Percentiles rank a stretch among this genome's conserved stretches.
Evolutionary conservation across 2,329 filamentous ascomycete genomes (phyloP).

Genomic region (Neonectria sp.): DNA sequence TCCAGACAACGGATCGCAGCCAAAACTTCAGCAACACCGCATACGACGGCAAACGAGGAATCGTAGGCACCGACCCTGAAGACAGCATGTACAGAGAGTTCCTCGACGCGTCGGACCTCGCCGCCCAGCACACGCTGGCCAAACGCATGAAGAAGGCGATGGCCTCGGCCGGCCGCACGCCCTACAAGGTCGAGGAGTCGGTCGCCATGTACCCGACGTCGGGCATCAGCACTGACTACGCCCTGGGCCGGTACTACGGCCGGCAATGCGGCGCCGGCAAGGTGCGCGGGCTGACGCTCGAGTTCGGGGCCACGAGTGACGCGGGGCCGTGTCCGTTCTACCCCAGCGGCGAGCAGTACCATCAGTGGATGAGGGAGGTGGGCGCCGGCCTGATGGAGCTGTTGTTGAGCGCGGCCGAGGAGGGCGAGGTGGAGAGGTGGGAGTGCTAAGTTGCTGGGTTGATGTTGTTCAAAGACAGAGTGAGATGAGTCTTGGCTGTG

Average conservation of each 20-base stretch:
- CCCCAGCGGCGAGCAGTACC: slow-evolving; percentile 59
- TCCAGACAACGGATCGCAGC: slow-evolving; percentile 59
- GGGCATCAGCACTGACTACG: slow-evolving; percentile 64
- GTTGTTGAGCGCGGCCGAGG: slow-evolving; percentile 49
- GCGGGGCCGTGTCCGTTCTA: slow-evolving; percentile 59
- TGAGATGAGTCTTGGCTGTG: background rate
- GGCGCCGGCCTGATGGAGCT: slow-evolving; percentile 65
- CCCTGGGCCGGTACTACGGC: slow-evolving; percentile 60
- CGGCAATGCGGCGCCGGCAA: slow-evolving; percentile 52
- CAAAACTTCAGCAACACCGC: slow-evolving; percentile 68
- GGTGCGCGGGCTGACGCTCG: slow-evolving; percentile 61
- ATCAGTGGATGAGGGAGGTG: slow-evolving; percentile 61
- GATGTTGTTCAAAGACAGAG: background rate
- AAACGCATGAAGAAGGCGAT: slow-evolving; percentile 57
- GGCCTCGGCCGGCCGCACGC: slow-evolving; percentile 54
- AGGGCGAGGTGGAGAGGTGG: slow-evolving; percentile 31
- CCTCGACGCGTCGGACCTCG: slow-evolving; percentile 55
- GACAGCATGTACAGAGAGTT: slow-evolving; percentile 62
- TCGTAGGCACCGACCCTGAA: slow-evolving; percentile 55
- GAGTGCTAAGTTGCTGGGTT: slow-evolving; percentile 32
- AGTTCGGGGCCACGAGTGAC: slow-evolving; percentile 58
- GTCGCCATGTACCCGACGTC: slow-evolving; percentile 62
- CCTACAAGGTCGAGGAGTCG: slow-evolving; percentile 57
- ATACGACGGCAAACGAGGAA: slow-evolving; percentile 67
- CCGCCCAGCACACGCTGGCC: slow-evolving; percentile 51